Base-by-base conservation (phyloP, 192 early-diverging fungal species). In the Entophlyctis helioformis region DNA sequence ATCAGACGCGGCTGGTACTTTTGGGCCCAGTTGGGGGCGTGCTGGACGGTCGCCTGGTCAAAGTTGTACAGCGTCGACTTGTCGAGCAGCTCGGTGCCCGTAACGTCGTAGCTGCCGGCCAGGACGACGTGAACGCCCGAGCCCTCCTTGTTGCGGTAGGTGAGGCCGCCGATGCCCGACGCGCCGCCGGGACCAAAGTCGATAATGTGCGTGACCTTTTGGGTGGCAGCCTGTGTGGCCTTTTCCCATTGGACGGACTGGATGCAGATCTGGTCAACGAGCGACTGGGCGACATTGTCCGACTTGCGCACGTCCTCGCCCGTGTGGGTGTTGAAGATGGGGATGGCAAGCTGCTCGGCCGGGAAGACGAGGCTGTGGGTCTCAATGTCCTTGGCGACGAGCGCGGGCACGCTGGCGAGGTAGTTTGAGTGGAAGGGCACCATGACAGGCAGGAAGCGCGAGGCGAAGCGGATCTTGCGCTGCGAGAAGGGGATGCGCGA, bases 161-260 rank as follows among this genome's bases (percentile, higher is more conserved):
- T 88, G 47, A 92, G 60, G 35, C 68, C 59, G 26, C 89, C 91
- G 53, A 96, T 83, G 12, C 90, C 90, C 2, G 75, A 76, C 8
- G 81, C 50, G 10, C 87, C 86, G 26, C 87, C 87, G 0, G 91
- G 87, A 13, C 93, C 89, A 67, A 94, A 97, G 63, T 97, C 93
- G 20, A 97, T 71, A 16, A 93, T 75, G 62, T 97, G 93, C 9
- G 89, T 87, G 50, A 75, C 66, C 42, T 64, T 64, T 8, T 63
- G 58, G 25, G 57, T 59, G 19, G 61, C 66, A n/a, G 74, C 65
- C 12, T 72, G 32, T 25, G 66, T 66, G 11, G 65, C 84, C 42
- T 65, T 71, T 39, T 86, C 78, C 87, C 87, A 90, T 57, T 85
- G 56, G 8, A 87, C 78, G 34, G 82, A 68, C 48, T 64, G 65